phyloP scores from a whole-genome alignment of 495 filamentous ascomycete species.

The Chlorociboria aeruginascens region DNA sequence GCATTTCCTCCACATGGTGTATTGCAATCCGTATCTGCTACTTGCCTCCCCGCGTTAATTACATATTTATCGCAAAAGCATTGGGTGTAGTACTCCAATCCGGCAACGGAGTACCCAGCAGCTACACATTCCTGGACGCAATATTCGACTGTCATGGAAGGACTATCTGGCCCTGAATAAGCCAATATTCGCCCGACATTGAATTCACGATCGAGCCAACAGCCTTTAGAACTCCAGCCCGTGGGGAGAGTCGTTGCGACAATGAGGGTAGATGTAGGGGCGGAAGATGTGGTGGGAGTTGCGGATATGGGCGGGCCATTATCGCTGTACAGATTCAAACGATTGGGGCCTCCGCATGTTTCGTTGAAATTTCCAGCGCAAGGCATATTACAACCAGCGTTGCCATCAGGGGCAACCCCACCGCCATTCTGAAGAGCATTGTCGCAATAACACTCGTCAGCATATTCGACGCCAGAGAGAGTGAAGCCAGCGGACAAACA shows the following conservation, averaged over 20 bases:
- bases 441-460: constrained; percentile 31
- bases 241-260: constrained; percentile 3
- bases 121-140: constrained; percentile 25
- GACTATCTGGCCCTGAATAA: not conserved
- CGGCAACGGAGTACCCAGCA: constrained; percentile 28
- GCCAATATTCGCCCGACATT: constrained; percentile 19
- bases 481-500: constrained; percentile 18
- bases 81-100: constrained; percentile 32
- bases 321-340: constrained; percentile 29
- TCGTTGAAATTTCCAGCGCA: constrained; percentile 8
- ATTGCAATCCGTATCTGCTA: constrained; percentile 32
- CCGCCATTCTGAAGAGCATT: constrained; percentile 10
- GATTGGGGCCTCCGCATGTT: constrained; percentile 9
- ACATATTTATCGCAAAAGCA: constrained; percentile 23
- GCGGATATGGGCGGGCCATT: not conserved
- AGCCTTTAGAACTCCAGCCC: constrained; percentile 13
- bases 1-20: constrained; percentile 33
- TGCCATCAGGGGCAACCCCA: not conserved
- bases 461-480: constrained; percentile 33
- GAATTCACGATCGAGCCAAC: constrained; percentile 9
- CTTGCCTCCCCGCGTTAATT: constrained; percentile 18
- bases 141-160: constrained; percentile 26
- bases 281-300: not conserved
- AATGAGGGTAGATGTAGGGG: constrained; percentile 5
- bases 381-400: constrained; percentile 5